These are phyloP conservation scores for Lyophyllum semitale DNA, from an alignment of 768 basidiomycete species.

Conservation along the genomic window DNA sequence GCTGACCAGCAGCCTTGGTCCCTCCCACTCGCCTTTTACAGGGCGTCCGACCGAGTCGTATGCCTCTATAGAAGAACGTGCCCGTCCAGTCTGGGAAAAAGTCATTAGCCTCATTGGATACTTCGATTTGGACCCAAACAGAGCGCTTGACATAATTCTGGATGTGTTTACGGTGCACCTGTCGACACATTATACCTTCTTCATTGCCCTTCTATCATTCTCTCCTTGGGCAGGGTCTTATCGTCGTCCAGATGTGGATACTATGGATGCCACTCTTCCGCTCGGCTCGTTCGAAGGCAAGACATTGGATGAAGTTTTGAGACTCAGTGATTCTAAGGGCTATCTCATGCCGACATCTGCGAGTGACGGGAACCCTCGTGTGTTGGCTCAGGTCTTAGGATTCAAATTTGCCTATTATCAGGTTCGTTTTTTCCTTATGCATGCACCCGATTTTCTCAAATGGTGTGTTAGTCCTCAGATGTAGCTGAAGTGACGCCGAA, in stretches of 20 bases:
- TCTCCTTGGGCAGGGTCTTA: slow-evolving; percentile 84
- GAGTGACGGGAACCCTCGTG: slow-evolving; percentile 47
- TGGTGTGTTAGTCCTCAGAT: slow-evolving; percentile 49
- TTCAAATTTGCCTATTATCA: slow-evolving; percentile 96
- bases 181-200: slow-evolving; percentile 83
- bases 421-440: slow-evolving; percentile 41
- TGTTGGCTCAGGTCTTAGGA: slow-evolving; percentile 91
- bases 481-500: slow-evolving; percentile 63
- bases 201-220: slow-evolving; percentile 79
- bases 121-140: slow-evolving; percentile 95
- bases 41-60: slow-evolving; percentile 65
- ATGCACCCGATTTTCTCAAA: not conserved
- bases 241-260: slow-evolving; percentile 29
- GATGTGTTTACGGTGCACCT: slow-evolving; percentile 88
- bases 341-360: slow-evolving; percentile 14
- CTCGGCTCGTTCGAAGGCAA: slow-evolving; percentile 54
- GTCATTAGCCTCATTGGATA: slow-evolving; percentile 90
- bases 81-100: slow-evolving; percentile 76
- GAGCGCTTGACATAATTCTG: slow-evolving; percentile 90
- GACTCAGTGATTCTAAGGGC: slow-evolving; percentile 47
- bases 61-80: slow-evolving; percentile 60
- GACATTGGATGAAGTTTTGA: slow-evolving; percentile 66
- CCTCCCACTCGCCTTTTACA: slow-evolving; percentile 68
- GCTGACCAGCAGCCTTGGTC: slow-evolving; percentile 74
- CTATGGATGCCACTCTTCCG: slow-evolving; percentile 40